Evolutionary conservation across 495 filamentous ascomycete genomes (phyloP).

Genomic region (Daldinia bambusicola): DNA sequence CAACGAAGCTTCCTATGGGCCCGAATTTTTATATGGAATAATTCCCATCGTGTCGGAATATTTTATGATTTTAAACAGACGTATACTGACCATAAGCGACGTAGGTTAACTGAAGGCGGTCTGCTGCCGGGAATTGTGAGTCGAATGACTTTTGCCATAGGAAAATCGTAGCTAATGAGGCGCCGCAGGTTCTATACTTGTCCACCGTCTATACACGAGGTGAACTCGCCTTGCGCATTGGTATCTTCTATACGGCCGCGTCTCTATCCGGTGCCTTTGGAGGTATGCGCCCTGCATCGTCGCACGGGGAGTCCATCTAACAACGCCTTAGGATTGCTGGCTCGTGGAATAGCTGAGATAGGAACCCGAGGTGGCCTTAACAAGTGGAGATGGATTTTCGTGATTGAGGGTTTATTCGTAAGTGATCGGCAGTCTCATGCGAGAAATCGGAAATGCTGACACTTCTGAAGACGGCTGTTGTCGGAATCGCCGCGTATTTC

Average conservation of each 20-base stretch:
- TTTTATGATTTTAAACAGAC: background rate
- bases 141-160: constrained; percentile 3
- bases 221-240: constrained; percentile 64
- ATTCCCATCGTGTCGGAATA: background rate
- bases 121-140: constrained; percentile 62
- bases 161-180: constrained; percentile 17
- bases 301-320: constrained; percentile 9
- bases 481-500: constrained; percentile 65
- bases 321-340: constrained; percentile 55
- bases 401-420: constrained; percentile 61
- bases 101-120: constrained; percentile 58
- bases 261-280: constrained; percentile 68
- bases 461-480: constrained; percentile 56
- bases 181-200: constrained; percentile 57
- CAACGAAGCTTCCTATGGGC: constrained; percentile 31
- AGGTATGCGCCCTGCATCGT: constrained; percentile 41
- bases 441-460: background rate
- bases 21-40: constrained; percentile 1
- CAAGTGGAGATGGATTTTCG: constrained; percentile 65
- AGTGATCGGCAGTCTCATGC: constrained; percentile 28
- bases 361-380: constrained; percentile 53
- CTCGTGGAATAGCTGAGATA: constrained; percentile 55
- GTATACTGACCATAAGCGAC: constrained; percentile 15
- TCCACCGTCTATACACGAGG: constrained; percentile 58
- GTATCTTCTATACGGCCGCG: constrained; percentile 64